Conservation (phyloP, 2,329 filamentous ascomycete genomes). For the Aspergillus latus region DNA sequence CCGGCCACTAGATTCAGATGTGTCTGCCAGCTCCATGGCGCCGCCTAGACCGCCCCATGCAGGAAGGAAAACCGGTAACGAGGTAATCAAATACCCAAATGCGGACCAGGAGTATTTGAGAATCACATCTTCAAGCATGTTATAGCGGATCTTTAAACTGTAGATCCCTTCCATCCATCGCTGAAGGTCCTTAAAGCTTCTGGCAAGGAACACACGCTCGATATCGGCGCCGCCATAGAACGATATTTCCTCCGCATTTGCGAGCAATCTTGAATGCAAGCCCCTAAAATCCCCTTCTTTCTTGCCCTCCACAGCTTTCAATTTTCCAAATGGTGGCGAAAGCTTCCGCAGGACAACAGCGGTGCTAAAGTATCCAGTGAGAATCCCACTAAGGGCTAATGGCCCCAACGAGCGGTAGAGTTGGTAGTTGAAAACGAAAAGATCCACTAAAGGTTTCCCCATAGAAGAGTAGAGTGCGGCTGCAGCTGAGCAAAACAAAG, state of each 20-base stretch:
- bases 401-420: slow-evolving; percentile 89
- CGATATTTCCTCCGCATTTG: slow-evolving; percentile 95
- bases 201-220: slow-evolving; percentile 88
- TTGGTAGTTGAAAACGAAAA: slow-evolving; percentile 98
- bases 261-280: slow-evolving; percentile 85
- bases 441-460: slow-evolving; percentile 96
- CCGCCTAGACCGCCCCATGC: slow-evolving; percentile 87
- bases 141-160: slow-evolving; percentile 95
- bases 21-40: slow-evolving; percentile 61
- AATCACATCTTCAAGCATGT: slow-evolving; percentile 97
- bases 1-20: slow-evolving; percentile 43
- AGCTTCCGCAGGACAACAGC: slow-evolving; percentile 83
- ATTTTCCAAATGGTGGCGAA: slow-evolving; percentile 92
- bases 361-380: slow-evolving; percentile 92
- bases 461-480: slow-evolving; percentile 92
- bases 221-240: slow-evolving; percentile 96
- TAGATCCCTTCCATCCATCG: slow-evolving; percentile 99
- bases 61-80: slow-evolving; percentile 88
- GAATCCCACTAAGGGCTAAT: slow-evolving; percentile 76
- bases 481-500: slow-evolving; percentile 88
- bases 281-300: slow-evolving; percentile 94
- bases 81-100: slow-evolving; percentile 91
- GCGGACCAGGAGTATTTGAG: slow-evolving; percentile 99
- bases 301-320: slow-evolving; percentile 92
- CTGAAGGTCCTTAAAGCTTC: slow-evolving; percentile 88